Percentiles rank a stretch among this genome's conserved stretches.
These are phyloP conservation scores for Phytophthora melonis DNA, from an alignment of 352 stramenopile species.

Conservation along the genomic window DNA sequence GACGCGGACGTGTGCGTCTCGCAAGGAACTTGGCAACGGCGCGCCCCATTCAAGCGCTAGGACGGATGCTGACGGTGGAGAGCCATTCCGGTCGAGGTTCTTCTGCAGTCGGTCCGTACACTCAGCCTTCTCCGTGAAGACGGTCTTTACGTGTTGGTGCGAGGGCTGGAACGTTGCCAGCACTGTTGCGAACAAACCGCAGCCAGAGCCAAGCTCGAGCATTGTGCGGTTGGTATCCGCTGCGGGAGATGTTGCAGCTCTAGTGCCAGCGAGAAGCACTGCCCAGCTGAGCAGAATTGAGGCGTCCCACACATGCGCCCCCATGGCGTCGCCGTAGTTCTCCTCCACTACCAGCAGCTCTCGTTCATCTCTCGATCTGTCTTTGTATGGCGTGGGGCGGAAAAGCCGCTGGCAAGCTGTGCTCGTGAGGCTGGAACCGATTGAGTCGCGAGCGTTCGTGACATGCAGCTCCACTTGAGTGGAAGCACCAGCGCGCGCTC, in stretches of 20 bases:
- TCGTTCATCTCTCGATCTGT: background rate
- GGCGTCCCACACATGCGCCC: conserved; percentile 73
- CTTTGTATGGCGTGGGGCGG: background rate
- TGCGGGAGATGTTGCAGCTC: background rate
- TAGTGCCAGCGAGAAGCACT: conserved; percentile 28
- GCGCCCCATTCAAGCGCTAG: conserved; percentile 49
- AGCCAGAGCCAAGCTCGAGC: conserved; percentile 61
- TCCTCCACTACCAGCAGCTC: conserved; percentile 51
- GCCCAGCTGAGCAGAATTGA: conserved; percentile 61
- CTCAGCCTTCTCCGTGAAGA: conserved; percentile 53
- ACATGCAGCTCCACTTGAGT: conserved; percentile 36
- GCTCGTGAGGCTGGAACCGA: background rate
- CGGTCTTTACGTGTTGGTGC: background rate
- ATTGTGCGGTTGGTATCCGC: conserved; percentile 11
- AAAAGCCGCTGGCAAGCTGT: conserved; percentile 28
- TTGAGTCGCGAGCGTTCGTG: background rate
- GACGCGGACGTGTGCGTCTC: conserved; percentile 18
- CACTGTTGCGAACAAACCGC: conserved; percentile 56
- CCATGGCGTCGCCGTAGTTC: conserved; percentile 75
- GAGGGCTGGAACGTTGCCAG: conserved; percentile 7
- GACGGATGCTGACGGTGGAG: conserved; percentile 1
- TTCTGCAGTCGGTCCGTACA: conserved; percentile 31
- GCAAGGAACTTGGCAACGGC: conserved; percentile 4
- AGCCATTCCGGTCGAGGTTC: conserved; percentile 48
- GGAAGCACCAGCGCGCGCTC: conserved; percentile 48